Evolutionary conservation across 495 filamentous ascomycete genomes (phyloP).

Genomic region (Cenococcum geophilum): DNA sequence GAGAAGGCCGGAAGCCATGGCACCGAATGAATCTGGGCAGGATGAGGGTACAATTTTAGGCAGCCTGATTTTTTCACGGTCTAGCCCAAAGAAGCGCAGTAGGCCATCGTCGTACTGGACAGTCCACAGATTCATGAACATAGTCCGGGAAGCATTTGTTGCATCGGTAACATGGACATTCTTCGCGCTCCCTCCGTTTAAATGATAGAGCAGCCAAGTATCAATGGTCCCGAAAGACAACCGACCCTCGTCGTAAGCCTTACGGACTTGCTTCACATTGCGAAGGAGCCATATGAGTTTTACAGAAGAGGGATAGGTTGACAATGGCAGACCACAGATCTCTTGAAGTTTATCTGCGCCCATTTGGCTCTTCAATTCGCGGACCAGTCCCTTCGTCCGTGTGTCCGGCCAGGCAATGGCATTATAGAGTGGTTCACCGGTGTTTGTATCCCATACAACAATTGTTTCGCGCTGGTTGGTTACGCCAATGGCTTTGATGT

Average conservation of each 20-base stretch:
- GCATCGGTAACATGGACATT: constrained; percentile 77
- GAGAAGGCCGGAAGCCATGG: constrained; percentile 58
- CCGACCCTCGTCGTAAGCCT: constrained; percentile 73
- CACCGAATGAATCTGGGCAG: constrained; percentile 67
- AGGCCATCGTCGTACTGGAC: constrained; percentile 78
- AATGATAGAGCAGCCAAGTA: constrained; percentile 82
- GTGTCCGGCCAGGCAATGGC: constrained; percentile 96
- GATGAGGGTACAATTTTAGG: constrained; percentile 86
- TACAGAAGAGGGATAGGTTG: constrained; percentile 87
- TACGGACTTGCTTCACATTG: constrained; percentile 62
- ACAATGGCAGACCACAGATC: constrained; percentile 82
- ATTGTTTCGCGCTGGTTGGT: constrained; percentile 95
- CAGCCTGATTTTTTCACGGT: constrained; percentile 65
- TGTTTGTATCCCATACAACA: constrained; percentile 81
- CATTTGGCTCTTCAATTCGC: constrained; percentile 63
- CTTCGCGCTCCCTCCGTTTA: constrained; percentile 74
- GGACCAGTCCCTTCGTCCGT: constrained; percentile 68
- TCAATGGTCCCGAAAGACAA: constrained; percentile 92
- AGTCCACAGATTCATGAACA: constrained; percentile 92
- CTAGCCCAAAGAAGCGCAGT: constrained; percentile 76
- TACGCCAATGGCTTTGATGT: constrained; percentile 84
- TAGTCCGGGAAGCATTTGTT: constrained; percentile 88
- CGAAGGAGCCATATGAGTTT: constrained; percentile 82
- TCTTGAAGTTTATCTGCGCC: constrained; percentile 64
- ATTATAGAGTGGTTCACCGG: constrained; percentile 80